A percentile compares a stretch with the other conserved stretches of the same genome.
phyloP scores from a whole-genome alignment of 129 eudicot species.

The Mikania micrantha region DNA sequence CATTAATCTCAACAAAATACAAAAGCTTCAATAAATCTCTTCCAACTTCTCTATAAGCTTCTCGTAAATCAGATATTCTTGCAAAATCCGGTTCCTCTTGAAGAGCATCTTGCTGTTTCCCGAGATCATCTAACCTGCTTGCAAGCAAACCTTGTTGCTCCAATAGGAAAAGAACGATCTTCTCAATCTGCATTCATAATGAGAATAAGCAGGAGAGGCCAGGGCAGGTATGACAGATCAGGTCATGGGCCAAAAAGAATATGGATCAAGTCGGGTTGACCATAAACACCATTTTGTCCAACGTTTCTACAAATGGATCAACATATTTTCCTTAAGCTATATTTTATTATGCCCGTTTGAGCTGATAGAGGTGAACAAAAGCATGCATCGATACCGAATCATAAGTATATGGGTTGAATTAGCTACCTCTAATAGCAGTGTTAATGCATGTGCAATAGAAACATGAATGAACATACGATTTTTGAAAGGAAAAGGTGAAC shows the following conservation, averaged over 20 bases:
- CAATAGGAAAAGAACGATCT: constrained; percentile 78
- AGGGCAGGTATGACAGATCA: no score
- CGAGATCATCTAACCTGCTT: constrained; percentile 55
- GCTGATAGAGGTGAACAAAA: not conserved
- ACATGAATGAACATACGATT: not conserved
- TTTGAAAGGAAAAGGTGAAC: not conserved
- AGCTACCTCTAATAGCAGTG: not conserved
- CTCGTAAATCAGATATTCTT: constrained; percentile 57
- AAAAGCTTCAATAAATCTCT: constrained; percentile 74
- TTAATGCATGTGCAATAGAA: not conserved
- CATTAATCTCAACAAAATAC: constrained; percentile 75
- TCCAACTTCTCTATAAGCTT: constrained; percentile 82
- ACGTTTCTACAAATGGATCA: not conserved
- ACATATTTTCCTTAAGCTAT: not conserved
- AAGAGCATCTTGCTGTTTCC: constrained; percentile 53
- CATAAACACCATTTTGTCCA: not conserved
- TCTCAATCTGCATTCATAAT: constrained; percentile 62
- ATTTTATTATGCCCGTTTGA: not conserved
- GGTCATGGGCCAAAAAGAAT: not conserved
- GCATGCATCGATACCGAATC: not conserved
- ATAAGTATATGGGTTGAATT: not conserved
- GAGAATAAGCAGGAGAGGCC: not conserved
- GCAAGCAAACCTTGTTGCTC: constrained; percentile 97
- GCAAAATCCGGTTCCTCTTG: constrained; percentile 69
- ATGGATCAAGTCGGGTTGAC: not conserved